A percentile compares a stretch with the other conserved stretches of the same genome.
Evolutionary conservation across 306 rosid species (phyloP).

Genomic region (Vigna mungo): DNA sequence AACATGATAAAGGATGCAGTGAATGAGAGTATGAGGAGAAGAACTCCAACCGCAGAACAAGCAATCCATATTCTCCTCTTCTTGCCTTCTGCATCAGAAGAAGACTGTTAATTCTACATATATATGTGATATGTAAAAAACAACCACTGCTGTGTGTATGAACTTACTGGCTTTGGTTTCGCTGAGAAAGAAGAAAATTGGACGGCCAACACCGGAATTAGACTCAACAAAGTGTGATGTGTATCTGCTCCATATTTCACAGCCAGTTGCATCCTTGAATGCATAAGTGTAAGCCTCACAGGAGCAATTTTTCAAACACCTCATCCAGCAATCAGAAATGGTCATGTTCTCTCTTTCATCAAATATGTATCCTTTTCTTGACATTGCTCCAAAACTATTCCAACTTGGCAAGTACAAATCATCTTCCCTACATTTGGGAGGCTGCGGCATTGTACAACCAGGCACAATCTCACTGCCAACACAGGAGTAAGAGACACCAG

Average conservation of each 20-base stretch:
- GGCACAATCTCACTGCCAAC: not conserved
- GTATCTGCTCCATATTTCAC: conserved; percentile 4
- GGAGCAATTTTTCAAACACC: conserved; percentile 26
- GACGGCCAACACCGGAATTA: conserved; percentile 1
- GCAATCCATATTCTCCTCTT: not conserved
- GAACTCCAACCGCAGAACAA: not conserved
- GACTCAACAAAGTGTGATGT: not conserved
- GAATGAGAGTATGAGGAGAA: not conserved
- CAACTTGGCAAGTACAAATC: not conserved
- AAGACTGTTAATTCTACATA: not conserved
- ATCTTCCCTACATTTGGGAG: conserved; percentile 11
- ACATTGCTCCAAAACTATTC: not conserved
- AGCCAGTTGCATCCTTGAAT: conserved; percentile 3
- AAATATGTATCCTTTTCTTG: conserved; percentile 2
- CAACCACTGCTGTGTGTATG: not conserved
- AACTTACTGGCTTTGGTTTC: conserved; percentile 13
- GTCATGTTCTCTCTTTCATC: conserved; percentile 19
- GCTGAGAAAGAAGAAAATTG: conserved; percentile 1
- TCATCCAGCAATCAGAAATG: conserved; percentile 25
- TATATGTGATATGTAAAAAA: not conserved
- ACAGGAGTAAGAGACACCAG: not conserved
- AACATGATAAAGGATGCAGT: not conserved
- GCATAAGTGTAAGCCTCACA: conserved; percentile 20
- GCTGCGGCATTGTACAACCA: conserved; percentile 10
- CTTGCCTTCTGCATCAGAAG: not conserved